Evolutionary conservation across 2,329 filamentous ascomycete species (phyloP).

Genomic region (Colletotrichum zoysiae): DNA sequence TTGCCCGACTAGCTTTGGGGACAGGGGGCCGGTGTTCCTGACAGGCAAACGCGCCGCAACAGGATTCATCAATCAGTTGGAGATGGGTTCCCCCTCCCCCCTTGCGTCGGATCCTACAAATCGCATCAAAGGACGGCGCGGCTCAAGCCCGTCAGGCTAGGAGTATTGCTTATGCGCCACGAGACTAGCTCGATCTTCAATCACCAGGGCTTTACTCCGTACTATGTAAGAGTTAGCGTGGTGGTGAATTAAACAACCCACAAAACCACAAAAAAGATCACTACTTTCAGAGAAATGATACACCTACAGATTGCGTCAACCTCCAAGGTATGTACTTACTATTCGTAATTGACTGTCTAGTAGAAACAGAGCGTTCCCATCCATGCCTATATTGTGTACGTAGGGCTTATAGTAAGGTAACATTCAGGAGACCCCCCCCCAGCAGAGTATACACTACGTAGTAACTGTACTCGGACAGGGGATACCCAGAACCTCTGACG

Average conservation of each 20-base stretch:
- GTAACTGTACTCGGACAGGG: not conserved
- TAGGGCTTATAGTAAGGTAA: not conserved
- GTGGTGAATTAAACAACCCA: too few species aligned
- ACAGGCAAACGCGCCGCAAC: slow-evolving; percentile 20
- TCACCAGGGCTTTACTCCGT: not conserved
- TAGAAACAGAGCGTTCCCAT: not conserved
- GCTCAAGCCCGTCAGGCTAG: not conserved
- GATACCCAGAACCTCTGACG: slow-evolving; percentile 5
- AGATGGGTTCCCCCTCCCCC: slow-evolving; percentile 7
- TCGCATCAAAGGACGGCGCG: slow-evolving; percentile 1
- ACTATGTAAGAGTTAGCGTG: too few species aligned
- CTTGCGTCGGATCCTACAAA: slow-evolving; percentile 14
- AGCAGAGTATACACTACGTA: not conserved
- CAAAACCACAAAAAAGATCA: too few species aligned
- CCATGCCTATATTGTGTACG: not conserved
- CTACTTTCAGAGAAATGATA: too few species aligned
- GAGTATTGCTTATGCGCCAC: slow-evolving; percentile 13
- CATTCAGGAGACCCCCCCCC: not conserved
- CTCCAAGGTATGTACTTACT: not conserved
- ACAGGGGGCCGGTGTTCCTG: slow-evolving; percentile 24
- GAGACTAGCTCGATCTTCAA: slow-evolving; percentile 29
- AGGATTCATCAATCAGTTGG: slow-evolving; percentile 17
- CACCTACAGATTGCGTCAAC: too few species aligned
- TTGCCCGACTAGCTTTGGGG: slow-evolving; percentile 31
- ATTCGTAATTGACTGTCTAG: too few species aligned